Percentiles rank a stretch among this genome's conserved stretches.
Conservation (phyloP, 371 early-diverging fungal genomes). For the Nematocida sp. region DNA sequence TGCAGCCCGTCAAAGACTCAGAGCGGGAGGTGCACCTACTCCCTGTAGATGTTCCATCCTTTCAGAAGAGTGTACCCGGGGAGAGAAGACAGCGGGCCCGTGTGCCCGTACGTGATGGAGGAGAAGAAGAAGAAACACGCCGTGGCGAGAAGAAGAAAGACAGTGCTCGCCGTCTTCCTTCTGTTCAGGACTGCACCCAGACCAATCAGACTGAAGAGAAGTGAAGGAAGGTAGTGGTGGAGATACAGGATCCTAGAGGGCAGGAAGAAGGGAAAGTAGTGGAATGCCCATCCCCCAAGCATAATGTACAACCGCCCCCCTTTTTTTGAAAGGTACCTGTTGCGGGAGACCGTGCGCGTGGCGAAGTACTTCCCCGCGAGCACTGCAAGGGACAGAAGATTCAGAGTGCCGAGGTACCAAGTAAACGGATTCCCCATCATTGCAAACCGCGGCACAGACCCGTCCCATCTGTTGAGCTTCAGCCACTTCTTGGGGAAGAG, state of each 20-base stretch:
- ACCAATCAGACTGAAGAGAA: slow-evolving; percentile 74
- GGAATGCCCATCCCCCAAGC: slow-evolving; percentile 76
- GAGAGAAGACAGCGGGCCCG: neutral
- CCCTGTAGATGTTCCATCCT: slow-evolving; percentile 40
- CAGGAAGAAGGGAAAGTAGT: slow-evolving; percentile 84
- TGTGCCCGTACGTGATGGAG: slow-evolving; percentile 27
- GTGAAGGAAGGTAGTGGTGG: slow-evolving; percentile 81
- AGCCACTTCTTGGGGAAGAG: slow-evolving; percentile 79
- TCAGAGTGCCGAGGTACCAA: slow-evolving; percentile 78
- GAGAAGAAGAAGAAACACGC: slow-evolving; percentile 24
- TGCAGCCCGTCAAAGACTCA: too few relatives aligned
- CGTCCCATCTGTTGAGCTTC: slow-evolving; percentile 91
- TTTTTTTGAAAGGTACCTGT: slow-evolving; percentile 23
- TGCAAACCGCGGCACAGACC: slow-evolving; percentile 77
- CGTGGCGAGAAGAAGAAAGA: neutral
- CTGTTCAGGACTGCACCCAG: neutral
- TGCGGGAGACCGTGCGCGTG: neutral
- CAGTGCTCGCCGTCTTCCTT: neutral
- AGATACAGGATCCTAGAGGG: slow-evolving; percentile 89
- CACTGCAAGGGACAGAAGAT: slow-evolving; percentile 64
- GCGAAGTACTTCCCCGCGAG: slow-evolving; percentile 38
- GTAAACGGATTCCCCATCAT: slow-evolving; percentile 86
- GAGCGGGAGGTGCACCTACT: too few relatives aligned
- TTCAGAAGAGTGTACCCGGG: slow-evolving; percentile 1
- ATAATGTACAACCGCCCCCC: slow-evolving; percentile 60